These are phyloP conservation scores for Gracilaria vermiculophylla DNA, from an alignment of 23 red algal genomes.

Conservation along the genomic window DNA sequence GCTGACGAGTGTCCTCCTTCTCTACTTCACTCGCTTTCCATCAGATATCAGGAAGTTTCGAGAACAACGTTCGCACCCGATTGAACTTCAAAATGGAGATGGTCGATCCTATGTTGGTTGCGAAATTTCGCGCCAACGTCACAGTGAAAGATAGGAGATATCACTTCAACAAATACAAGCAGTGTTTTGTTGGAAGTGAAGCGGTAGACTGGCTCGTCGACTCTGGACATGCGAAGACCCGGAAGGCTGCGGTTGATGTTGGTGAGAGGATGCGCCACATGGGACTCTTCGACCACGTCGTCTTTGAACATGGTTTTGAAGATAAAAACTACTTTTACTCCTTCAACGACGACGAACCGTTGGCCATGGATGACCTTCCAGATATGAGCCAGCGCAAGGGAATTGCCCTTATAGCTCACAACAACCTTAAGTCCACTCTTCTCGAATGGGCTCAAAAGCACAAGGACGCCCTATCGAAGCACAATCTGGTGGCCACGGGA, in stretches of 20 bases:
- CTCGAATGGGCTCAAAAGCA: conserved; percentile 17
- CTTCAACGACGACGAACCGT: conserved; percentile 5
- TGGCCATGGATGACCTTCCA: conserved; percentile 1
- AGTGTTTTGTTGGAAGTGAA: conserved; percentile 9
- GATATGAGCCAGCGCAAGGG: conserved; percentile 3
- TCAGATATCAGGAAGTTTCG: no score
- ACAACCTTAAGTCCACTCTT: conserved; percentile 2
- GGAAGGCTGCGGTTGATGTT: background rate
- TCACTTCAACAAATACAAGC: background rate
- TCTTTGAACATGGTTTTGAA: conserved; percentile 1
- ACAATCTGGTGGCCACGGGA: conserved; percentile 11
- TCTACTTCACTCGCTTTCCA: no score
- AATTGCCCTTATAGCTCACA: conserved; percentile 10
- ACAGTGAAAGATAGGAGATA: background rate
- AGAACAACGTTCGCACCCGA: no score
- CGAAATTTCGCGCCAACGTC: conserved; percentile 10
- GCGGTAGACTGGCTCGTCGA: background rate
- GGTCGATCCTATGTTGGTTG: conserved; percentile 7
- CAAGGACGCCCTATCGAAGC: background rate
- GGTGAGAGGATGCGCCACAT: conserved; percentile 10
- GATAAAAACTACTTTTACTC: conserved; percentile 10
- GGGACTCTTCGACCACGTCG: background rate
- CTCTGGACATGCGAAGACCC: background rate
- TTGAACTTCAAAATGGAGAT: conserved; percentile 27
- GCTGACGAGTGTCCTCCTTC: no score